phyloP scores from a whole-genome alignment of 345 rosid species.

The Salix exigua region DNA sequence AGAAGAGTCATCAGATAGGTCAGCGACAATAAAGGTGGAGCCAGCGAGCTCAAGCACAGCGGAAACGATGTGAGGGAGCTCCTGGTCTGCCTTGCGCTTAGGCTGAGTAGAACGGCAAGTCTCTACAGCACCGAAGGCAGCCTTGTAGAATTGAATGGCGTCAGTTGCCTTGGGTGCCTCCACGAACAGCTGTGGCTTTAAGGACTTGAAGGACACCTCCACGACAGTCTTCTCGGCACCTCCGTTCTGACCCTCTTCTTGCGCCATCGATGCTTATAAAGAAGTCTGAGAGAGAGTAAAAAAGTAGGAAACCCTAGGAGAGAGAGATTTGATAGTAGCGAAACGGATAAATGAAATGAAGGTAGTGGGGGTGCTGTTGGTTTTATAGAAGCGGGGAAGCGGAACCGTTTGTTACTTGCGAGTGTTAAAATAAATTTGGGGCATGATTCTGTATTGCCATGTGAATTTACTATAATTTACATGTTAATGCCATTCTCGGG shows the following conservation, averaged over 20 bases:
- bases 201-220: slow-evolving; percentile 47
- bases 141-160: slow-evolving; percentile 78
- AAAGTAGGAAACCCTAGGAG: slow-evolving; percentile 28
- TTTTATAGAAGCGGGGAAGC: slow-evolving; percentile 62
- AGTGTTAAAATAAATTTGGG: slow-evolving; percentile 20
- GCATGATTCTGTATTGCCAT: slow-evolving; percentile 21
- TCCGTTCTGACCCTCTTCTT: slow-evolving; percentile 53
- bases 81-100: slow-evolving; percentile 92
- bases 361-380: not conserved
- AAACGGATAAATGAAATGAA: not conserved
- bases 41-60: slow-evolving; percentile 71
- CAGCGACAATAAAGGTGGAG: slow-evolving; percentile 52
- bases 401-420: slow-evolving; percentile 38
- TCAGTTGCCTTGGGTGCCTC: slow-evolving; percentile 79
- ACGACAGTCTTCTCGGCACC: slow-evolving; percentile 32
- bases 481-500: not conserved
- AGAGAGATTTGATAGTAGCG: not conserved
- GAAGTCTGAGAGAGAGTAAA: not conserved
- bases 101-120: slow-evolving; percentile 53
- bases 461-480: slow-evolving; percentile 27
- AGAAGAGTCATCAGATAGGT: slow-evolving; percentile 34
- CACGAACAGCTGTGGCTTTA: slow-evolving; percentile 63
- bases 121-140: slow-evolving; percentile 73
- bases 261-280: slow-evolving; percentile 43
- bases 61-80: slow-evolving; percentile 71